Evolutionary conservation across 208 protist genomes (phyloP), one percentile per base, ranked within the genome.

Genomic region (Wallacemonas sp.): DNA sequence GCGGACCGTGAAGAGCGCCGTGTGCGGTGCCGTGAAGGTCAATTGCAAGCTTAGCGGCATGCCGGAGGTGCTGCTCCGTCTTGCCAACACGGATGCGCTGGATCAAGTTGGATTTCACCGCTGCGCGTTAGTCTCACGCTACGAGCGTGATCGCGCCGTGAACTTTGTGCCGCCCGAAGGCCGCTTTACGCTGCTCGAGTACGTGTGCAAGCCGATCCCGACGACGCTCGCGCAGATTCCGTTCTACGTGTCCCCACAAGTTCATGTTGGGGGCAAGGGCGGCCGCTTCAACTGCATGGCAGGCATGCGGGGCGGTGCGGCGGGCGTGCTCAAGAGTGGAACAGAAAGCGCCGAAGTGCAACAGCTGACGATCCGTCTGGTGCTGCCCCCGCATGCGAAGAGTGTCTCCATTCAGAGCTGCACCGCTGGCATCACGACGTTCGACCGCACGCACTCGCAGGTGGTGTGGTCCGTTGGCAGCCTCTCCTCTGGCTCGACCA

Each of bases 161-260:
- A 87, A 65, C 66, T 97, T 98, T 63, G 81, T 96, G 25, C 95
- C 93, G 0, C 87, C 89, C 4, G 95, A 98, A 62, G 93, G 95
- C 10, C 81, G 84, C 42, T 98, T 97, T 69, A 94, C 84, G 20
- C 72, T 98, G 25, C 55, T 96, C 59, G 45, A 81, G 64, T 98
- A 98, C 70, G 71, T 73, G 16, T 92, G 84, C 66, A 83, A 90
- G 44, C 67, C 76, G 3, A 39, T 67, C 45, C 38, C 73, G 12
- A 52, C 78, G 28, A 45, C 65, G 18, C 74, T 82, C 22, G 45
- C 80, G 0, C 44, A 70, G 28, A 67, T 70, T 22, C 89, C 94
- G 8, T 96, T 97, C 59, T 97, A 97, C 59, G 87, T 97, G 14
- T 86, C 84, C 1, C 94, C 91, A 39, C 90, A 97, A 76, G 78